These are phyloP conservation scores for Gleditsia sinensis DNA, from an alignment of 306 rosid species.

Conservation along the genomic window DNA sequence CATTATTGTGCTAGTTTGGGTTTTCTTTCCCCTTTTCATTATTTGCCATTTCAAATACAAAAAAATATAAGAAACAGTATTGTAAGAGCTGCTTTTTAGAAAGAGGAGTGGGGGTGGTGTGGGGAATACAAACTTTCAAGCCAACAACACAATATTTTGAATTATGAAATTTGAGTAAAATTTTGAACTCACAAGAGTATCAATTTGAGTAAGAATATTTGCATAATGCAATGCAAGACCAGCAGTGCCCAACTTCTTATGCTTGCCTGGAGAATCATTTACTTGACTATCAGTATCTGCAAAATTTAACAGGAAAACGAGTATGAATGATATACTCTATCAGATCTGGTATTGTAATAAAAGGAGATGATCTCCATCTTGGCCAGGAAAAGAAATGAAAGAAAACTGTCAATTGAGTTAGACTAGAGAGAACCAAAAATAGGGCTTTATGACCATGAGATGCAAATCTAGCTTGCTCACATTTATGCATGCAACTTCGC, in stretches of 20 bases:
- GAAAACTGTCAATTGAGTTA: neutral
- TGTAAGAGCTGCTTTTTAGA: neutral
- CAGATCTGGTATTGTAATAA: constrained; percentile 8
- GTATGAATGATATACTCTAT: constrained; percentile 1
- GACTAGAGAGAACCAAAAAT: constrained; percentile 18
- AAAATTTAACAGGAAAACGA: constrained; percentile 32
- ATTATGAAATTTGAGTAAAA: constrained; percentile 25
- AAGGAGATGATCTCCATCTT: constrained; percentile 7
- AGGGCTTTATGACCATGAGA: neutral
- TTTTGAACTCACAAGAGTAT: constrained; percentile 76
- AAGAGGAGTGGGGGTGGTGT: neutral
- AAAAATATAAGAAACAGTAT: neutral
- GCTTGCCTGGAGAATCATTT: constrained; percentile 60
- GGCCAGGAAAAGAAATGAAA: constrained; percentile 17
- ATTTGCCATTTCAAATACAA: neutral
- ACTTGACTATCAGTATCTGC: constrained; percentile 65
- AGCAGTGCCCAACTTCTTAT: constrained; percentile 80
- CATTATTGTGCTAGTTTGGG: neutral
- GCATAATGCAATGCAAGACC: constrained; percentile 99
- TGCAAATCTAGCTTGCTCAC: constrained; percentile 18
- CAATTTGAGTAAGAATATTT: constrained; percentile 85
- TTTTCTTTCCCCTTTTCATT: constrained; percentile 14
- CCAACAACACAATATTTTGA: constrained; percentile 15
- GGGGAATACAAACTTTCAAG: constrained; percentile 14
- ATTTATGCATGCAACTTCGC: constrained; percentile 17